Base-by-base conservation (phyloP, 441 rosid genomes). In the Omphalea diandra region DNA sequence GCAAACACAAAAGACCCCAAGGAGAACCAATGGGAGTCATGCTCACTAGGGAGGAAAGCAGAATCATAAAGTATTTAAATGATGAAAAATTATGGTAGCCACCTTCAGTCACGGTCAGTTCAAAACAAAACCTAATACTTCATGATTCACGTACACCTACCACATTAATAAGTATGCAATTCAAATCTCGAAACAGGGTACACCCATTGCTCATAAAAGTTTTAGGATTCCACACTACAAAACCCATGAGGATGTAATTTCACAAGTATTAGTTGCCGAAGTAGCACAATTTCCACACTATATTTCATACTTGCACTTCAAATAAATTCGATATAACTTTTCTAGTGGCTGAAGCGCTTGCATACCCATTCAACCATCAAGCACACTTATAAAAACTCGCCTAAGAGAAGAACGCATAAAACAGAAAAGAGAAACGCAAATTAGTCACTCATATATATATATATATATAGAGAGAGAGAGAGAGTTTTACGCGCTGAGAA, bases 401-500 rank as follows among this genome's bases (percentile, higher is more conserved):
- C 7, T 20, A 7, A n/a, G 11, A 3, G 27, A 5, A 63, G 44
- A 47, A 65, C 69, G 43, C 44, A 56, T 10, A 27, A 44, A 36
- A n/a, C n/a, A 8, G 33, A 53, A 54, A 53, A 33, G 8, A 36
- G 22, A 57, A 43, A 10, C 61, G 18, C 24, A 56, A 46, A 57
- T n/a, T 54, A 40, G 31, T 40, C 52, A 57, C 3, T 20, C 3
- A 3, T 3, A 32, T n/a, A n/a, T n/a, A n/a, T n/a, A n/a, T n/a
- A n/a, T n/a, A 50, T 15, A 15, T 9, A 43, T 5, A 62, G 22
- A n/a, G 32, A 36, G 46, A 7, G 58, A 6, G 20, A 38, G 56
- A 35, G 75, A 76, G 79, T 79, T 75, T 49, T n/a, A 90, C 97
- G 88, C 90, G 79, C 80, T 66, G 77, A 93, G 82, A 71, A 91